These are phyloP conservation scores for Exsudoporus frostii DNA, from an alignment of 768 basidiomycete genomes.

Conservation along the genomic window DNA sequence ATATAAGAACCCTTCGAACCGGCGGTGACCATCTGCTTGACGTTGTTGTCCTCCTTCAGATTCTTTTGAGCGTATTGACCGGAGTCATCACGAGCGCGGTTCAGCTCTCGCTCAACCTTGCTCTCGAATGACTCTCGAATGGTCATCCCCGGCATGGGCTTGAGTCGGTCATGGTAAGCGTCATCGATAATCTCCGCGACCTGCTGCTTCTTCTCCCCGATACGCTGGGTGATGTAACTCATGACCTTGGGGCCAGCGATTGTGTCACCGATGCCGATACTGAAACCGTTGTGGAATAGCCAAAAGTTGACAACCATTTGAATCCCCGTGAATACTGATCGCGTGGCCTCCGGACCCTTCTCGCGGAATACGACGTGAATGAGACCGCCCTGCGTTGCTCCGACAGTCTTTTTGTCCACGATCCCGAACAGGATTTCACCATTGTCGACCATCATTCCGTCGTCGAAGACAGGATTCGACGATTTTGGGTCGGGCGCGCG, in stretches of 20 bases:
- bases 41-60: constrained; percentile 98
- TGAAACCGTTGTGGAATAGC: constrained; percentile 99
- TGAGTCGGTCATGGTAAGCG: constrained; percentile 83
- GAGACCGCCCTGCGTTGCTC: constrained; percentile 90
- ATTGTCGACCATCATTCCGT: constrained; percentile 95
- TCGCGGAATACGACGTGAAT: constrained; percentile 97
- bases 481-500: constrained; percentile 78
- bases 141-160: constrained; percentile 95
- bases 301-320: constrained; percentile 98
- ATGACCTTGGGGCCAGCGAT: constrained; percentile 91
- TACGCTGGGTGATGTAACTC: constrained; percentile 79
- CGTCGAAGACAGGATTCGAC: constrained; percentile 81
- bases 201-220: constrained; percentile 73
- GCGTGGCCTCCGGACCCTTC: constrained; percentile 89
- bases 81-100: constrained; percentile 91
- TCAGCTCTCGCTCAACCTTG: constrained; percentile 84
- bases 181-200: constrained; percentile 79
- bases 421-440: constrained; percentile 94
- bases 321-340: constrained; percentile 86
- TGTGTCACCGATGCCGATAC: constrained; percentile 98
- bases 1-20: constrained; percentile 99
- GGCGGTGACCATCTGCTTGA: constrained; percentile 99
- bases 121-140: constrained; percentile 98
- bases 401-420: constrained; percentile 99
- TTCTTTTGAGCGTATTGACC: constrained; percentile 97